These are phyloP conservation scores for Suillus tomentosus DNA, from an alignment of 768 basidiomycete genomes.

Conservation along the genomic window DNA sequence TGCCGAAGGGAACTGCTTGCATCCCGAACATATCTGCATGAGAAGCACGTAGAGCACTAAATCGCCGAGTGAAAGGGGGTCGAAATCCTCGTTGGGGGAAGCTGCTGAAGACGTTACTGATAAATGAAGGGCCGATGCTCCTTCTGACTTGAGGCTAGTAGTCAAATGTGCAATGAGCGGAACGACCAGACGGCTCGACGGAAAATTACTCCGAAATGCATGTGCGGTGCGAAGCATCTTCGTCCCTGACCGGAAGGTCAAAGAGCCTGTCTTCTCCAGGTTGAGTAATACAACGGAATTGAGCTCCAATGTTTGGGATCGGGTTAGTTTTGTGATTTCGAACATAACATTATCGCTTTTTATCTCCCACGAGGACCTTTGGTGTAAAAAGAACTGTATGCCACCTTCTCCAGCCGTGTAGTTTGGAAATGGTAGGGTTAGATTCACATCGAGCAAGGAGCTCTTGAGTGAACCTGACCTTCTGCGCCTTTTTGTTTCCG, in stretches of 20 bases:
- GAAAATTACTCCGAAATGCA: constrained; percentile 3
- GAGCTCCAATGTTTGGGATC: constrained; percentile 8
- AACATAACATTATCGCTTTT: constrained; percentile 33
- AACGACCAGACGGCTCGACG: background rate
- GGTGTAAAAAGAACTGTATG: too few relatives aligned
- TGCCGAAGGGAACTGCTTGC: background rate
- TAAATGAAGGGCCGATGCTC: background rate
- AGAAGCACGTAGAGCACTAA: constrained; percentile 12
- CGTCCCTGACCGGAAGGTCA: constrained; percentile 12
- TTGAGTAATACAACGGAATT: constrained; percentile 12
- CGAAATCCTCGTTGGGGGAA: background rate
- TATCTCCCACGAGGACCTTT: background rate
- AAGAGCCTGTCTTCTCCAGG: background rate
- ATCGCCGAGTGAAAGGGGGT: constrained; percentile 3
- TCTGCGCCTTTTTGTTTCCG: background rate
- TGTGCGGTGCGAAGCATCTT: constrained; percentile 12
- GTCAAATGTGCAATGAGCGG: background rate
- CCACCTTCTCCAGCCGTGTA: background rate
- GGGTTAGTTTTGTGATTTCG: constrained; percentile 29
- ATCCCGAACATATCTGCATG: constrained; percentile 11
- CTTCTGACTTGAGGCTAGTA: too few relatives aligned
- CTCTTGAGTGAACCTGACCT: background rate
- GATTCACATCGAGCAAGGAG: constrained; percentile 6
- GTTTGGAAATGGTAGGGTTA: background rate
- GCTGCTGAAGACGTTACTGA: background rate